A percentile compares a stretch with the other conserved stretches of the same genome.
Conservation (phyloP, 2,329 filamentous ascomycete species). For the Fusarium newnesense region DNA sequence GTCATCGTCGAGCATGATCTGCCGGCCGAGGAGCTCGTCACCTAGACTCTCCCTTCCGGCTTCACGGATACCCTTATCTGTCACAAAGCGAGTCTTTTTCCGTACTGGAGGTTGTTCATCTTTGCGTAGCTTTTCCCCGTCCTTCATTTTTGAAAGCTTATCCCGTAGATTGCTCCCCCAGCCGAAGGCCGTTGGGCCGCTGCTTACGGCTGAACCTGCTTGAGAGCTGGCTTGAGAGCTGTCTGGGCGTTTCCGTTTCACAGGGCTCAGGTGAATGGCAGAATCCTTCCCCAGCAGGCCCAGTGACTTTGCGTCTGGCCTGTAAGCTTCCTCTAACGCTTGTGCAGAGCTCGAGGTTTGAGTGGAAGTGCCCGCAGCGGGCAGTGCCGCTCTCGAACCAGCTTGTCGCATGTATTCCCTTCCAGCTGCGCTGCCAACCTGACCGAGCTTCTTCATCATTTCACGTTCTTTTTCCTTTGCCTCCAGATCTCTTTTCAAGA, state of each 20-base stretch:
- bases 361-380: constrained; percentile 22
- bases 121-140: constrained; percentile 62
- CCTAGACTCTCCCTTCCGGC: constrained; percentile 80
- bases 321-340: constrained; percentile 44
- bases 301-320: constrained; percentile 55
- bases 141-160: constrained; percentile 70
- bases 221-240: constrained; percentile 52
- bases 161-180: constrained; percentile 67
- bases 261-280: constrained; percentile 65
- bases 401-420: constrained; percentile 73
- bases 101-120: constrained; percentile 59
- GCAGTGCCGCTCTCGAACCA: constrained; percentile 29
- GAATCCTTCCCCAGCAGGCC: constrained; percentile 50
- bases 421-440: constrained; percentile 72
- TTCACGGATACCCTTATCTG: constrained; percentile 79
- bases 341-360: constrained; percentile 33
- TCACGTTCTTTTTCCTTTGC: constrained; percentile 78
- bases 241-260: constrained; percentile 70
- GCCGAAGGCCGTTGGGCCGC: constrained; percentile 54
- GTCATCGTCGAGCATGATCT: constrained; percentile 55
- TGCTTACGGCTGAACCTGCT: constrained; percentile 43
- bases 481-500: constrained; percentile 71
- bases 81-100: constrained; percentile 84
- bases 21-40: constrained; percentile 54
- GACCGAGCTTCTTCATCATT: constrained; percentile 73